Conservation (phyloP, 2,329 filamentous ascomycete species). For the Botrytis tulipae region DNA sequence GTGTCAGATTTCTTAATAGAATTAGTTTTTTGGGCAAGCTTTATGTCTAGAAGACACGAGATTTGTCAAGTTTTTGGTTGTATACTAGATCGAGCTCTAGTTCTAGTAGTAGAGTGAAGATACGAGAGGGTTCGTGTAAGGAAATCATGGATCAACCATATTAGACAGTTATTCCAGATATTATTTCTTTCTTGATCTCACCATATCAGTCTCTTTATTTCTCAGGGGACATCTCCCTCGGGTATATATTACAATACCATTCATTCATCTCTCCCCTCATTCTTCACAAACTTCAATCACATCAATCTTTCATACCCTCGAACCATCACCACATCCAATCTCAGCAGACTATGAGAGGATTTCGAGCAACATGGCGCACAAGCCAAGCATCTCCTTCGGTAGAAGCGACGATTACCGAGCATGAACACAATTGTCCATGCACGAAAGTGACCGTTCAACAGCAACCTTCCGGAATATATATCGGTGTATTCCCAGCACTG, state of each 20-base stretch:
- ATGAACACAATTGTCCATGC: neutral
- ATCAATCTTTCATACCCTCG: neutral
- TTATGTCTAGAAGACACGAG: neutral
- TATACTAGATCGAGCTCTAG: neutral
- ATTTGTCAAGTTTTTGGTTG: neutral
- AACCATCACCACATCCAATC: neutral
- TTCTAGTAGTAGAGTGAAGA: neutral
- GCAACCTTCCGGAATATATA: neutral
- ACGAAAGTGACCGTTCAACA: neutral
- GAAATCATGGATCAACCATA: neutral
- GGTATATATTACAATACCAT: neutral
- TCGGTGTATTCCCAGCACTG: neutral
- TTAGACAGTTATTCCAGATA: accelerated
- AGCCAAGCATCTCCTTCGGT: neutral
- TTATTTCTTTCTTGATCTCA: neutral
- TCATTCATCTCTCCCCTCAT: neutral
- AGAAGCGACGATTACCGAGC: neutral
- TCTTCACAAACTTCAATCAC: neutral
- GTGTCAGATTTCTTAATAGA: neutral
- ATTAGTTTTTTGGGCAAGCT: neutral
- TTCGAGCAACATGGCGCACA: neutral
- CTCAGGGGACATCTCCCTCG: neutral
- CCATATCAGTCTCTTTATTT: neutral
- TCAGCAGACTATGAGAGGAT: neutral
- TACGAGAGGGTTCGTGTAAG: neutral